These are phyloP conservation scores for Aspergillus saccharolyticus DNA, from an alignment of 495 filamentous ascomycete species.

Conservation along the genomic window DNA sequence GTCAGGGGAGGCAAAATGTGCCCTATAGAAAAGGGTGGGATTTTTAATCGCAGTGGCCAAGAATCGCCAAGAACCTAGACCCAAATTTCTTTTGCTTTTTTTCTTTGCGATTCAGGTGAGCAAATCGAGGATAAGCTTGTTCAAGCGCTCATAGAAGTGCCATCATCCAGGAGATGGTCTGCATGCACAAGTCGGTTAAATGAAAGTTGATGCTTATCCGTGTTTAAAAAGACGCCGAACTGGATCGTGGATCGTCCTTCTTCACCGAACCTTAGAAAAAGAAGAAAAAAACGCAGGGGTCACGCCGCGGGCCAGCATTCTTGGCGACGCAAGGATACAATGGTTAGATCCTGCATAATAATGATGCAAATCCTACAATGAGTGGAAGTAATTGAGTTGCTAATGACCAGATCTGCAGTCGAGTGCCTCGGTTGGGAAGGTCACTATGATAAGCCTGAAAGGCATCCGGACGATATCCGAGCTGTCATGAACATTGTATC, in stretches of 20 bases:
- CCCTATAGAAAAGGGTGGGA: not conserved
- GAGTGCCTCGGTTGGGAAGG: not conserved
- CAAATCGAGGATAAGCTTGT: not conserved
- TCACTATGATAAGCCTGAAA: not conserved
- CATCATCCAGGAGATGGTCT: not conserved
- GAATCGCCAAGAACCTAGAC: conserved; percentile 16
- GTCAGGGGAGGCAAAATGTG: not conserved
- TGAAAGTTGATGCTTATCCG: not conserved
- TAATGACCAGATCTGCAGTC: not conserved
- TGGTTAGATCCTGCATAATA: not conserved
- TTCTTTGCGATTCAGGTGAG: not conserved
- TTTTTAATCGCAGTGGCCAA: conserved; percentile 6
- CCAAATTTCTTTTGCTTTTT: not conserved
- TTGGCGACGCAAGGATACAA: conserved; percentile 1
- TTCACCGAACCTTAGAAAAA: not conserved
- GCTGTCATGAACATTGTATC: not conserved
- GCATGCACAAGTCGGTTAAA: not conserved
- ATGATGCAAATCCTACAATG: not conserved
- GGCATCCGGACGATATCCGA: no score
- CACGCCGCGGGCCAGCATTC: not conserved
- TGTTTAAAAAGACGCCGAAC: not conserved
- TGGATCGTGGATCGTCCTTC: not conserved
- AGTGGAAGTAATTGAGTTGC: not conserved
- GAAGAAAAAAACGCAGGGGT: not conserved
- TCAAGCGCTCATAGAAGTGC: not conserved